phyloP scores from a whole-genome alignment of 805 yeast genomes.

The Naumovozyma baii region DNA sequence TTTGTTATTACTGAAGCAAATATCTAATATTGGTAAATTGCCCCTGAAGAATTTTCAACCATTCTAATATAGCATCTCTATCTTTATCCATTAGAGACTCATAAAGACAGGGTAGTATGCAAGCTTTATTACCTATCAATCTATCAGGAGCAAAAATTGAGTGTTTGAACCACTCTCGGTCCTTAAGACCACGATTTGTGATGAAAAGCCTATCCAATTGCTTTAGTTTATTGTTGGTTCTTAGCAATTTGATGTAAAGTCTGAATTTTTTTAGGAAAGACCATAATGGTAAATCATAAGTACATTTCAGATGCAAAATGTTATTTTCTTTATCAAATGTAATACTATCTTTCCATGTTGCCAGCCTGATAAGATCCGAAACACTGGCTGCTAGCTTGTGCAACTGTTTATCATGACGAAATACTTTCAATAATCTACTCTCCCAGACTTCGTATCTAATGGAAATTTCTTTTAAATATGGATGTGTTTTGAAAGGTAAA shows the following conservation, averaged over 20 bases:
- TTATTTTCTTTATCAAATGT: constrained; percentile 41
- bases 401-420: constrained; percentile 17
- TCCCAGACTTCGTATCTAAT: constrained; percentile 28
- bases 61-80: constrained; percentile 34
- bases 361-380: constrained; percentile 3
- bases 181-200: constrained; percentile 36
- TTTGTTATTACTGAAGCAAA: constrained; percentile 15
- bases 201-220: constrained; percentile 48
- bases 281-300: constrained; percentile 75
- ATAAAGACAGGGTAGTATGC: constrained; percentile 47
- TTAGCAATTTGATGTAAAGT: constrained; percentile 47
- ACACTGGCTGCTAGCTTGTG: constrained; percentile 6
- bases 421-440: constrained; percentile 14
- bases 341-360: constrained; percentile 21
- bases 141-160: constrained; percentile 52
- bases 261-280: constrained; percentile 47
- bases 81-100: constrained; percentile 45
- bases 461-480: constrained; percentile 39
- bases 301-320: constrained; percentile 41
- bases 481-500: constrained; percentile 36
- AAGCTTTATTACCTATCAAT: constrained; percentile 41
- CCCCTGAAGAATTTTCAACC: constrained; percentile 37
- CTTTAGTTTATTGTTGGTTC: constrained; percentile 44
- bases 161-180: constrained; percentile 55
- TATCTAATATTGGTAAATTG: constrained; percentile 20